These are phyloP conservation scores for Sechiopsis laciniata DNA, from an alignment of 306 rosid genomes.

Conservation along the genomic window DNA sequence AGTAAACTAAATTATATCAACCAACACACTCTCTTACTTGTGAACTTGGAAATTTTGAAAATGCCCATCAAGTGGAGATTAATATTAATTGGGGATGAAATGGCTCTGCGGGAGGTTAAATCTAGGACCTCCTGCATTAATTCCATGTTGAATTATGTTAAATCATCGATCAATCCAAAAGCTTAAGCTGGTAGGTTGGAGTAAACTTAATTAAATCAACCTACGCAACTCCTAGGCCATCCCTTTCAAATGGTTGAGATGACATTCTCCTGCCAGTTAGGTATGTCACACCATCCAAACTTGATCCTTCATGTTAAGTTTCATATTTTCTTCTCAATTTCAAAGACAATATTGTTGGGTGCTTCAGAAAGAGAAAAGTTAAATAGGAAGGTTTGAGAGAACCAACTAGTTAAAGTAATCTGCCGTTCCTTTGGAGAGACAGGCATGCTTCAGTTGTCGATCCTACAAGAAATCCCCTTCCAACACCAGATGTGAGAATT, in stretches of 20 bases:
- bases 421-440: neutral
- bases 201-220: too few species aligned
- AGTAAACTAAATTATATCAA: too few species aligned
- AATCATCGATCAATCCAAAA: too few species aligned
- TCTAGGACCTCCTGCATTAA: too few species aligned
- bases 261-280: neutral
- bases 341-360: neutral
- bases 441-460: neutral
- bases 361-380: neutral
- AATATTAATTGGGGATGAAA: too few species aligned
- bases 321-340: neutral
- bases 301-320: neutral
- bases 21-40: too few species aligned
- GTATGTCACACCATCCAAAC: neutral
- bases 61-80: too few species aligned
- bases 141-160: too few species aligned
- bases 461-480: conserved; percentile 4
- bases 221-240: neutral
- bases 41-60: too few species aligned
- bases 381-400: neutral
- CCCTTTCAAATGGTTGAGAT: neutral
- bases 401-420: neutral
- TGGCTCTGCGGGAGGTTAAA: too few species aligned
- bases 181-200: too few species aligned
- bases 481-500: neutral